These are phyloP conservation scores for Escallonia rubra DNA, from an alignment of 129 eudicot species.

Conservation along the genomic window DNA sequence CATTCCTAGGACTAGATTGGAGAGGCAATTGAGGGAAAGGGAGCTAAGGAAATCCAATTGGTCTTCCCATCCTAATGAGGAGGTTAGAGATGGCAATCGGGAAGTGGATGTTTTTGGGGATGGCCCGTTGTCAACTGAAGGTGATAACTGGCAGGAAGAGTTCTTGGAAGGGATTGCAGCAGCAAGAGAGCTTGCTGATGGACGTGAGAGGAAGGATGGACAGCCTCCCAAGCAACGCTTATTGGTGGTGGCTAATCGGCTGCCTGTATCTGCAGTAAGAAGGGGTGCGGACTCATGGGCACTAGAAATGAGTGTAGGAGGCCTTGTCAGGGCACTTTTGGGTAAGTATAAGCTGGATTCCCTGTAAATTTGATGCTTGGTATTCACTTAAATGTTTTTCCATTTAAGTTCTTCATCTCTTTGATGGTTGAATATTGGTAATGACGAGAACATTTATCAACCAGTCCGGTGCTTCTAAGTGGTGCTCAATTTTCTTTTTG, in stretches of 20 bases:
- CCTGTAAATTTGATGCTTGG: not conserved
- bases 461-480: not conserved
- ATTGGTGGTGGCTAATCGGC: slow-evolving; percentile 75
- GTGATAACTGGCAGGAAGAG: slow-evolving; percentile 40
- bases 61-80: slow-evolving; percentile 36
- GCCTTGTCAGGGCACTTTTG: slow-evolving; percentile 80
- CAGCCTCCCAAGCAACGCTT: slow-evolving; percentile 48
- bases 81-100: slow-evolving; percentile 30
- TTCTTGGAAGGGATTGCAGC: slow-evolving; percentile 29
- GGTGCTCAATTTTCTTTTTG: slow-evolving; percentile 7
- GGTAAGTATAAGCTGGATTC: slow-evolving; percentile 36
- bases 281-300: slow-evolving; percentile 64
- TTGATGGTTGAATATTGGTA: too few relatives aligned
- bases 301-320: slow-evolving; percentile 81
- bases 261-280: slow-evolving; percentile 70
- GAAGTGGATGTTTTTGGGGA: slow-evolving; percentile 24
- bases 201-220: slow-evolving; percentile 27
- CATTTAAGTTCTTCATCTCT: too few relatives aligned
- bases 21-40: slow-evolving; percentile 62
- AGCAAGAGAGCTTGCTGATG: slow-evolving; percentile 21
- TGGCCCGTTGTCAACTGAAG: slow-evolving; percentile 19
- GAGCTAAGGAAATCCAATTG: slow-evolving; percentile 50
- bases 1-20: slow-evolving; percentile 56
- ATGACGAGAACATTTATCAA: too few relatives aligned
- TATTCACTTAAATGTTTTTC: not conserved